These are phyloP conservation scores for Patellaria atrata DNA, from an alignment of 495 filamentous ascomycete species.

Conservation along the genomic window DNA sequence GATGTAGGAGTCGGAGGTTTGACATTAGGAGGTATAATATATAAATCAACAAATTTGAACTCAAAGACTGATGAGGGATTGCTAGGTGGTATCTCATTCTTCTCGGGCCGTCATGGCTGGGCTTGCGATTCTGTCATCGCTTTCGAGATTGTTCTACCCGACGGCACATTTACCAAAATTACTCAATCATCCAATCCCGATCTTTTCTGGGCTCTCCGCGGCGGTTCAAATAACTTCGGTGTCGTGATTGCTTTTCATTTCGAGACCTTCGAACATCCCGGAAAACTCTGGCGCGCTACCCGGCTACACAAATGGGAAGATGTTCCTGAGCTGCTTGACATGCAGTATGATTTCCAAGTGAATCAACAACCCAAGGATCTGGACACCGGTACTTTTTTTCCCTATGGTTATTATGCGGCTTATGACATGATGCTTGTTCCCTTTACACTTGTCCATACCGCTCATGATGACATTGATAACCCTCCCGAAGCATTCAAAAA, in stretches of 20 bases:
- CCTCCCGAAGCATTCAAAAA: too few relatives aligned
- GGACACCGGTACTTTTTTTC: too few relatives aligned
- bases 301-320: conserved; percentile 7
- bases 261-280: conserved; percentile 6
- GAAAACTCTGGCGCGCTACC: conserved; percentile 1
- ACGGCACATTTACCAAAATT: conserved; percentile 30
- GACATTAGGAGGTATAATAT: conserved; percentile 2
- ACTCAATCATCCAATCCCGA: conserved; percentile 29
- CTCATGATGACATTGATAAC: too few relatives aligned
- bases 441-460: too few relatives aligned
- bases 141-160: conserved; percentile 45
- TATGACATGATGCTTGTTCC: too few relatives aligned
- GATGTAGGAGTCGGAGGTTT: conserved; percentile 29
- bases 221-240: conserved; percentile 25
- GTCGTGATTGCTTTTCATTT: conserved; percentile 10
- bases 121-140: conserved; percentile 36
- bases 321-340: too few relatives aligned
- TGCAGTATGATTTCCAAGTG: too few relatives aligned
- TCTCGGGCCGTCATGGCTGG: conserved; percentile 13
- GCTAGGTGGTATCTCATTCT: conserved; percentile 18
- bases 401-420: too few relatives aligned
- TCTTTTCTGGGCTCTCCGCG: conserved; percentile 36
- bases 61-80: too few relatives aligned
- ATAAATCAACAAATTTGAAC: too few relatives aligned
- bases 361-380: too few relatives aligned